Evolutionary conservation across 139 green algal species (phyloP).

Genomic region (Chlorella sp.): DNA sequence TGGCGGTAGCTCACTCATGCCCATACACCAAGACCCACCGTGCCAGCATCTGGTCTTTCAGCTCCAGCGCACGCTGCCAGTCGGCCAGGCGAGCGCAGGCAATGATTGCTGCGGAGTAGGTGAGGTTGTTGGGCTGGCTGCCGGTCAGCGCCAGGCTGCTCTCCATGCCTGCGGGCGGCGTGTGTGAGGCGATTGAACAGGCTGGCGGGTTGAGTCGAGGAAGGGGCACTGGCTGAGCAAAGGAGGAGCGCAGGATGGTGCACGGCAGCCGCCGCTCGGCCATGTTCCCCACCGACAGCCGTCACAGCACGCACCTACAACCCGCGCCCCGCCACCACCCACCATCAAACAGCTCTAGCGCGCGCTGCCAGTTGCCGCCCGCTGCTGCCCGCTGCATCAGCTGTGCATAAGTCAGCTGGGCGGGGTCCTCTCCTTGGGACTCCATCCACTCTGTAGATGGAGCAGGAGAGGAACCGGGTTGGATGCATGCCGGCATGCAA

Average conservation of each 20-base stretch:
- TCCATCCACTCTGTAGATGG: constrained; percentile 47
- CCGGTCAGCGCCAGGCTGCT: neutral
- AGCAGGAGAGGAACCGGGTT: neutral
- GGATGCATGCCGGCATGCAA: too few relatives aligned
- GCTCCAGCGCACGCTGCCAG: constrained; percentile 19
- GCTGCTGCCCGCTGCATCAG: neutral
- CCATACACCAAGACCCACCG: too few relatives aligned
- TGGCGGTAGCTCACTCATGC: too few relatives aligned
- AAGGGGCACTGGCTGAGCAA: too few relatives aligned
- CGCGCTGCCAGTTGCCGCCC: constrained; percentile 29
- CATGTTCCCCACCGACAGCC: too few relatives aligned
- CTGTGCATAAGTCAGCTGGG: constrained; percentile 9
- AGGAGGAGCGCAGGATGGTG: too few relatives aligned
- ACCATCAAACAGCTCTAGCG: constrained; percentile 31
- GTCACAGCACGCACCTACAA: too few relatives aligned
- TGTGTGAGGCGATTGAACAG: too few relatives aligned
- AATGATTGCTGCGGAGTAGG: constrained; percentile 33
- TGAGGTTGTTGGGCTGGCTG: constrained; percentile 27
- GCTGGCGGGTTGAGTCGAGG: too few relatives aligned
- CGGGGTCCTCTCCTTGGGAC: constrained; percentile 25
- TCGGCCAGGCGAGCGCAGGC: constrained; percentile 31
- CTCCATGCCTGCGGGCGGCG: constrained; percentile 29
- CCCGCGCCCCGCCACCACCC: too few relatives aligned
- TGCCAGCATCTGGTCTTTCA: constrained; percentile 30
- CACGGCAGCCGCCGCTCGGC: too few relatives aligned